A percentile compares a stretch with the other conserved stretches of the same genome.
These are phyloP conservation scores for Lepidium didymum DNA, from an alignment of 345 rosid species.

Conservation along the genomic window DNA sequence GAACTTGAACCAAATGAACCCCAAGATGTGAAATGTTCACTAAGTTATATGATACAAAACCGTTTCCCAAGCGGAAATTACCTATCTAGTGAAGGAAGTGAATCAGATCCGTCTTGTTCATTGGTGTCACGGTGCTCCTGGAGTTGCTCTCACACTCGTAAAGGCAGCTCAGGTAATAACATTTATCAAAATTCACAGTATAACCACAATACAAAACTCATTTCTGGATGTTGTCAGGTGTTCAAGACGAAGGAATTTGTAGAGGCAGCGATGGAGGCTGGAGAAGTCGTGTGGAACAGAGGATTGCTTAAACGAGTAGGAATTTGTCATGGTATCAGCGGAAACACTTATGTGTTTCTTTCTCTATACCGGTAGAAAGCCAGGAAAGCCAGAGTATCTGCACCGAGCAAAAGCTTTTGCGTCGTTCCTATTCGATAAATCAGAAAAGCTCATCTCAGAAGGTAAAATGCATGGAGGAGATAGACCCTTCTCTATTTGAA, in stretches of 20 bases:
- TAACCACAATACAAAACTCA: not conserved
- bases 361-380: constrained; percentile 43
- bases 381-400: constrained; percentile 40
- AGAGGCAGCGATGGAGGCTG: constrained; percentile 55
- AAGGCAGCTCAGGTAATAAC: constrained; percentile 57
- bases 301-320: constrained; percentile 72
- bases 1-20: constrained; percentile 53
- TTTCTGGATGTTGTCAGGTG: constrained; percentile 23
- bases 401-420: constrained; percentile 58
- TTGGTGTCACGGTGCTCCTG: constrained; percentile 81
- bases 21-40: constrained; percentile 49
- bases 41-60: constrained; percentile 46
- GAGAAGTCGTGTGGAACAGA: constrained; percentile 52
- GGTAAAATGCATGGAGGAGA: constrained; percentile 66
- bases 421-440: constrained; percentile 46
- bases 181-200: not conserved
- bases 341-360: constrained; percentile 55
- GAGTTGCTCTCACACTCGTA: constrained; percentile 54
- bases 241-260: constrained; percentile 42
- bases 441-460: constrained; percentile 42
- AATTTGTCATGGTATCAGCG: constrained; percentile 67
- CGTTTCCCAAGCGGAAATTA: constrained; percentile 54
- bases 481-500: constrained; percentile 54
- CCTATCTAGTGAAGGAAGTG: constrained; percentile 45
- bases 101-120: constrained; percentile 50